Percentiles rank a stretch among this genome's conserved stretches.
Conservation (phyloP, 2,329 filamentous ascomycete genomes). For the Paraconiothyrium sp. region DNA sequence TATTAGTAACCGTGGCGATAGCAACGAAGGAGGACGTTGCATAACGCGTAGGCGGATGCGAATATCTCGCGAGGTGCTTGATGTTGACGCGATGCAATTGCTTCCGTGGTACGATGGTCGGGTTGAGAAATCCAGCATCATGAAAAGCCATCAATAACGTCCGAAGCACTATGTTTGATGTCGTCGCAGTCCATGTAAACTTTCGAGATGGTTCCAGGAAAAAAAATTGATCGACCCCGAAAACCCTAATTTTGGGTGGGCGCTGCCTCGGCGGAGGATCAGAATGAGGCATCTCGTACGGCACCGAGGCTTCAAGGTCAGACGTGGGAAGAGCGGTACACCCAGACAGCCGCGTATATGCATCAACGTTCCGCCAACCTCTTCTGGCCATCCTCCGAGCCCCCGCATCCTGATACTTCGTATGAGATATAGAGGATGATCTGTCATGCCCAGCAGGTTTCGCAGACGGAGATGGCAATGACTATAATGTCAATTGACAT, state of each 20-base stretch:
- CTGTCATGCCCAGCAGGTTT: background rate
- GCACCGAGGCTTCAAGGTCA: background rate
- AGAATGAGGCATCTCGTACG: background rate
- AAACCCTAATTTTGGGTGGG: background rate
- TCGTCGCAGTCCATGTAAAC: background rate
- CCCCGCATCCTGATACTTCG: background rate
- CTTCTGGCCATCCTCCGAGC: background rate
- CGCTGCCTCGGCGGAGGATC: background rate
- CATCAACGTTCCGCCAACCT: conserved; percentile 7
- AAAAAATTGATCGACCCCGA: background rate
- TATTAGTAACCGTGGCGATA: conserved; percentile 9
- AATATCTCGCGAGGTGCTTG: background rate
- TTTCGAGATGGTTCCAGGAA: conserved; percentile 8
- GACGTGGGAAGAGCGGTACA: background rate
- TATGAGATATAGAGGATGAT: background rate
- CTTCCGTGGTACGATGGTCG: too few species aligned
- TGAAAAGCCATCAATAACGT: background rate
- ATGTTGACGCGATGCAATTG: background rate
- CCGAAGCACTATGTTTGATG: background rate
- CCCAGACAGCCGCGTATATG: background rate
- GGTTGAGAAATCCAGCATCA: too few species aligned
- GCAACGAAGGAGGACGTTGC: background rate
- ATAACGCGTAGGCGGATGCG: background rate
- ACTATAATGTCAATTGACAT: too few species aligned
- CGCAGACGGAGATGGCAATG: too few species aligned